Evolutionary conservation across 306 rosid species (phyloP).

Genomic region (Cucurbita ficifolia): DNA sequence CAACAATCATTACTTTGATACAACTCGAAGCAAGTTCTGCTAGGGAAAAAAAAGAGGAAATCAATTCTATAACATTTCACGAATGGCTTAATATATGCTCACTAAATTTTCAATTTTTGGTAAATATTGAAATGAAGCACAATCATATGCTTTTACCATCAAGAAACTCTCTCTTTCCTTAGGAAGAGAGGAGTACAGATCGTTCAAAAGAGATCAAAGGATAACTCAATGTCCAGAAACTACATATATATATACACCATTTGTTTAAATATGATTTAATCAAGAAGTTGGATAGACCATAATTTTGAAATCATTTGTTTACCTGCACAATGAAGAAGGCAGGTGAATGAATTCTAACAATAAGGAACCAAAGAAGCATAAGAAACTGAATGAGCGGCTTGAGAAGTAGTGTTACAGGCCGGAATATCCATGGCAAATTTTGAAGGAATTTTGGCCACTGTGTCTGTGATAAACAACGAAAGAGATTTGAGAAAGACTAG

Average conservation of each 20-base stretch:
- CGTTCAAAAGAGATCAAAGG: neutral
- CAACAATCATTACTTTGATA: neutral
- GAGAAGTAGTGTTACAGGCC: constrained; percentile 46
- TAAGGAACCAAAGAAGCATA: constrained; percentile 83
- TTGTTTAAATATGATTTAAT: neutral
- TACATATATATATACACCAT: neutral
- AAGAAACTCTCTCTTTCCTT: neutral
- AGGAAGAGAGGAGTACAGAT: neutral
- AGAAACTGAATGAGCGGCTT: constrained; percentile 65
- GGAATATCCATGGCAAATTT: constrained; percentile 44
- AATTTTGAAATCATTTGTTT: constrained; percentile 6
- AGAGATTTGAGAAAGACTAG: constrained; percentile 1
- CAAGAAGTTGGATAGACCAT: neutral
- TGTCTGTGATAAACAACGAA: constrained; percentile 36
- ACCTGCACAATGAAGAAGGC: constrained; percentile 88
- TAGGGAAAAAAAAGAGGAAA: neutral
- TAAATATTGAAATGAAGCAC: neutral
- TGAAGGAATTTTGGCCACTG: constrained; percentile 49
- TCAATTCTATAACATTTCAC: neutral
- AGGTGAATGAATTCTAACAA: constrained; percentile 55
- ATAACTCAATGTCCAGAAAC: neutral
- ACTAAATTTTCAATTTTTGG: neutral
- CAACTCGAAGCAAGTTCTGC: neutral
- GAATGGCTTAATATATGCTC: neutral
- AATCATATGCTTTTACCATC: neutral